These are phyloP conservation scores for Neurospora sp. DNA, from an alignment of 495 filamentous ascomycete genomes.

Conservation along the genomic window DNA sequence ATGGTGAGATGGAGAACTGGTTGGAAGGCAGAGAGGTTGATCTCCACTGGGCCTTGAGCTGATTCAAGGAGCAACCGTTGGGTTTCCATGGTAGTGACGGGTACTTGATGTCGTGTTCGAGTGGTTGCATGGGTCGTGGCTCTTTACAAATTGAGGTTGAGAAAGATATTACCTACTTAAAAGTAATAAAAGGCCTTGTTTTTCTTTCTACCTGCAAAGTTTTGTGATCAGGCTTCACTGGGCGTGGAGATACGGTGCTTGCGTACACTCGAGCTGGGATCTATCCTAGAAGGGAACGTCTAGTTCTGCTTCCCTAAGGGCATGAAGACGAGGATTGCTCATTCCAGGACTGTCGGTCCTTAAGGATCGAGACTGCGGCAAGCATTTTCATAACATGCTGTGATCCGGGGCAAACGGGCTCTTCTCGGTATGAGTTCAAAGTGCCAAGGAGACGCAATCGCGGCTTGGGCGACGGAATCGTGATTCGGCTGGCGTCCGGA, in stretches of 20 bases:
- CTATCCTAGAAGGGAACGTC: not conserved
- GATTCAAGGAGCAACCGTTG: not conserved
- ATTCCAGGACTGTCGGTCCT: not conserved
- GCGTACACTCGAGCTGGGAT: not conserved
- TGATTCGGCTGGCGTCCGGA: not conserved
- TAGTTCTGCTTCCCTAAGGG: not conserved
- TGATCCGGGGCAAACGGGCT: not conserved
- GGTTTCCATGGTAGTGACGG: not conserved
- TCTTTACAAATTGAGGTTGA: not conserved
- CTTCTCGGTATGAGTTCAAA: not conserved
- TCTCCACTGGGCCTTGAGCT: conserved; percentile 14
- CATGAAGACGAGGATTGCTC: not conserved
- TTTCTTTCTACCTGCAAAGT: not conserved
- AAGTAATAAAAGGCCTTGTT: not conserved
- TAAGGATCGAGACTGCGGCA: not conserved
- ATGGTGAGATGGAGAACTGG: conserved; percentile 37
- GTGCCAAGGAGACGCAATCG: not conserved
- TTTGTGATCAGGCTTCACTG: not conserved
- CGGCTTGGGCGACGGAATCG: not conserved
- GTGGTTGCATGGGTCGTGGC: not conserved
- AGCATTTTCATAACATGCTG: not conserved
- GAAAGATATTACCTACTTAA: not conserved
- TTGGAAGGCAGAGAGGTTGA: conserved; percentile 26
- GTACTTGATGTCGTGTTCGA: not conserved
- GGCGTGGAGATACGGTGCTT: not conserved